Evolutionary conservation across 768 basidiomycete genomes (phyloP), one percentile per base, ranked within the genome.

Genomic region (Heimioporus sp.): DNA sequence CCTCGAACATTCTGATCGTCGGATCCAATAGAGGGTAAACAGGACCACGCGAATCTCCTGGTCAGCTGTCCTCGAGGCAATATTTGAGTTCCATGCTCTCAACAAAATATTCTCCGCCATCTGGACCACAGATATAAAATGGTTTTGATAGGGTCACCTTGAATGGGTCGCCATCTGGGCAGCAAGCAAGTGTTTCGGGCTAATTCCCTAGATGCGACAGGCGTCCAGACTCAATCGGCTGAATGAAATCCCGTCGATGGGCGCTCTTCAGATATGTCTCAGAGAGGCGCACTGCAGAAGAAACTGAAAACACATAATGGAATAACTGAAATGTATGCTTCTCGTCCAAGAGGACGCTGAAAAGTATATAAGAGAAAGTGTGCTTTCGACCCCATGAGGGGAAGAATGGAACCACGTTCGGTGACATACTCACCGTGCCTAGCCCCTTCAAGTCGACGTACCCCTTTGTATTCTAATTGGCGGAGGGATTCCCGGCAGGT

Each of bases 301-400:
- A 58, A 9, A 60, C n/a, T 5, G 54, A 28, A 3, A 58, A 30
- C 5, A 60, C 55, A 12, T 59, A 61, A 20, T 57, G 43, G 17
- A 62, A 55, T 60, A 53, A 43, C 58, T 54, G 2, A 46, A 53
- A 3, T 48, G 50, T 24, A 5, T 5, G 5, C 21, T 24, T 24
- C 21, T 24, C 21, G 21, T 5, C 5, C 21, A 24, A 24, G 21
- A 24, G 21, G 21, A 24, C 21, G 21, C 21, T 24, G 21, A 24
- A 24, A 24, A 5, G 5, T 2, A 24, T 24, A 24, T 24, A 24
- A 24, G 21, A 5, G 21, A 24, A 24, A 24, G 21, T 24, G 21
- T 5, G 3, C 21, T 24, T 24, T 24, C 21, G 21, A 24, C 5
- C 21, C 21, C 21, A 24, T 24, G 21, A 24, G 21, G 21, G 21